Conservation (phyloP, 106 monocot genomes). For the Apostasia shenzhenica region DNA sequence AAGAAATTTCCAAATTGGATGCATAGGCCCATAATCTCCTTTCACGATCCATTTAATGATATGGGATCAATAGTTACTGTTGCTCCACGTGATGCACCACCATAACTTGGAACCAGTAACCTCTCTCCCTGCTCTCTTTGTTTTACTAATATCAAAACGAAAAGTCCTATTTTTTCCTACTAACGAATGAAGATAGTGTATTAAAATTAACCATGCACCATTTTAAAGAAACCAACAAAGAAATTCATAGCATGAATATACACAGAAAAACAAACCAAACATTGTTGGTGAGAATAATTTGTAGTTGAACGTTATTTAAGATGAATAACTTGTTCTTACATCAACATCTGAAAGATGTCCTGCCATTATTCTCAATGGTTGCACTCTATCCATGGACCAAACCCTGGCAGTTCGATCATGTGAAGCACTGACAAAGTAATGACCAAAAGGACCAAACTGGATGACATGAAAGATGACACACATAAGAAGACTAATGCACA, state of each 20-base stretch:
- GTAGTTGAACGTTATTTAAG: no score
- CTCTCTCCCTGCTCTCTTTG: no score
- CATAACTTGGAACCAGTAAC: no score
- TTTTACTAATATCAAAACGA: no score
- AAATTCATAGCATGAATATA: background rate
- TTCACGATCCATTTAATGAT: no score
- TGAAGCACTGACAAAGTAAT: slow-evolving; percentile 93
- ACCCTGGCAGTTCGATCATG: slow-evolving; percentile 98
- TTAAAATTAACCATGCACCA: no score
- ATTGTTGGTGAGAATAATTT: background rate
- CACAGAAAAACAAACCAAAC: background rate
- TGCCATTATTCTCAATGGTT: slow-evolving; percentile 95
- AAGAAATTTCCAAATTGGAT: no score
- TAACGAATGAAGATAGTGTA: no score
- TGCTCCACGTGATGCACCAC: no score
- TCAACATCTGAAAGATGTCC: slow-evolving; percentile 99
- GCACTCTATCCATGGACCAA: slow-evolving; percentile 97
- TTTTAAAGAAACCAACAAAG: background rate
- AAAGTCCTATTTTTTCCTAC: no score
- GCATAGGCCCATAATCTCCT: no score
- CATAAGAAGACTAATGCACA: background rate
- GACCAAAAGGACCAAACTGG: slow-evolving; percentile 96
- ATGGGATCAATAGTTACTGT: no score
- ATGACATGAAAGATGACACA: background rate
- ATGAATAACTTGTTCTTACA: slow-evolving; percentile 33